Conservation (phyloP, 1,284 basidiomycete genomes). For the Trichosporon sp. region DNA sequence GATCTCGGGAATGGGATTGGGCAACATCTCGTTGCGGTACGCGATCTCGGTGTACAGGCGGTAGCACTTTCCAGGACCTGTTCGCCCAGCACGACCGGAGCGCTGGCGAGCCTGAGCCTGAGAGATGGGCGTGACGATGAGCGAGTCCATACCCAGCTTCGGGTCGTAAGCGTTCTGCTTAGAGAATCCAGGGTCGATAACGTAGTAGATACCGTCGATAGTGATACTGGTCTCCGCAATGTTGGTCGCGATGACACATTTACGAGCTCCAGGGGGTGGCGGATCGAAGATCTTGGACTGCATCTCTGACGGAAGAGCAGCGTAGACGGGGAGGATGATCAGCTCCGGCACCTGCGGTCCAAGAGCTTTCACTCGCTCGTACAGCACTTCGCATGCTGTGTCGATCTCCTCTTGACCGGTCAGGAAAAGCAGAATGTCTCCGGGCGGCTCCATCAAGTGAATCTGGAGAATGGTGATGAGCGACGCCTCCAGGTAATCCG, state of each 20-base stretch:
- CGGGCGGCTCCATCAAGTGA: conserved; percentile 93
- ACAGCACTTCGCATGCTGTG: conserved; percentile 92
- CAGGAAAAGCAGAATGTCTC: conserved; percentile 92
- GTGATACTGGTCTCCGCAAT: conserved; percentile 98
- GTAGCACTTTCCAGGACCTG: conserved; percentile 97
- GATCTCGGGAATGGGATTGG: conserved; percentile 96
- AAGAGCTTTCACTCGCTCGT: conserved; percentile 95
- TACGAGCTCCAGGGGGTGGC: conserved; percentile 90
- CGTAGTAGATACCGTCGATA: conserved; percentile 98
- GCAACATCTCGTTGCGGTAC: conserved; percentile 96
- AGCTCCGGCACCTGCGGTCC: conserved; percentile 96
- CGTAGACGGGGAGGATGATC: conserved; percentile 94
- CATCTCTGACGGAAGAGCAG: conserved; percentile 93
- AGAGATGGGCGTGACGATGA: conserved; percentile 97
- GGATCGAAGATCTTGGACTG: conserved; percentile 97
- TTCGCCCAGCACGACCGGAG: conserved; percentile 91
- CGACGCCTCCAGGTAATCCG: conserved; percentile 96
- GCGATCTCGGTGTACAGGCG: conserved; percentile 96
- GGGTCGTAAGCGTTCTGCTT: conserved; percentile 99
- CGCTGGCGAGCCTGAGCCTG: conserved; percentile 96
- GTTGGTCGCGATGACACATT: conserved; percentile 97
- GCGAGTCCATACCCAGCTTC: conserved; percentile 93
- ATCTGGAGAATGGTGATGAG: conserved; percentile 99
- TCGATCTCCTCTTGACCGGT: conserved; percentile 99
- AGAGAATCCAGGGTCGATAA: conserved; percentile 96